These are phyloP conservation scores for Thecaphora thlaspeos DNA, from an alignment of 1,284 basidiomycete genomes.

Conservation along the genomic window DNA sequence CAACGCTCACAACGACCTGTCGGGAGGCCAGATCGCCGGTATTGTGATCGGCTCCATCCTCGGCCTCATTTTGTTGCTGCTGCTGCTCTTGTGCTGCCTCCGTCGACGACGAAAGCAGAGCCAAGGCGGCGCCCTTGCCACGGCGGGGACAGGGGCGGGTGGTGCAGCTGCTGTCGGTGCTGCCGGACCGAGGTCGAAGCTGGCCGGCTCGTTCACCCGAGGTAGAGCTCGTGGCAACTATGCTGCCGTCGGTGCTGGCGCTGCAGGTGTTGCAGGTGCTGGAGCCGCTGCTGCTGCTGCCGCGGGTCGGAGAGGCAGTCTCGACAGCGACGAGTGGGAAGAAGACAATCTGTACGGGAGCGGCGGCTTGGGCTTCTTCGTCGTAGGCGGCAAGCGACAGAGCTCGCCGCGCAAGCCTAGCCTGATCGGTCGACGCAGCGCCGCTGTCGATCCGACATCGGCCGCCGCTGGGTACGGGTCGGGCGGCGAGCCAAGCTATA, in stretches of 20 bases:
- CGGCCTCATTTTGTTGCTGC: constrained; percentile 27
- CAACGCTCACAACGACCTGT: constrained; percentile 12
- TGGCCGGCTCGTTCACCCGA: constrained; percentile 7
- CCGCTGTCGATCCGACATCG: no score
- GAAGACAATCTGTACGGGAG: constrained; percentile 36
- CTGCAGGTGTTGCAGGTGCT: constrained; percentile 13
- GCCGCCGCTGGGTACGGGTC: no score
- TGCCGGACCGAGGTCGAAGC: background rate
- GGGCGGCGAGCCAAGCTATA: constrained; percentile 3
- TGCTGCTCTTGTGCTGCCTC: constrained; percentile 25
- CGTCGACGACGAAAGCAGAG: constrained; percentile 19
- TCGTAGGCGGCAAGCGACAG: constrained; percentile 30
- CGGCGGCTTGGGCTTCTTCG: constrained; percentile 40
- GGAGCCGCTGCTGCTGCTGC: constrained; percentile 12
- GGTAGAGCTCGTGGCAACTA: constrained; percentile 29
- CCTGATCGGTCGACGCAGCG: constrained; percentile 1
- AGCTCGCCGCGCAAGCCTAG: constrained; percentile 15
- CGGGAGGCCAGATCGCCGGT: constrained; percentile 44
- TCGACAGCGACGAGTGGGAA: constrained; percentile 39
- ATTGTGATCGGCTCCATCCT: constrained; percentile 38
- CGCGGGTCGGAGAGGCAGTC: constrained; percentile 12
- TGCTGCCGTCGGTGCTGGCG: constrained; percentile 18
- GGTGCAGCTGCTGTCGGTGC: constrained; percentile 2
- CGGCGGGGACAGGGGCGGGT: constrained; percentile 14
- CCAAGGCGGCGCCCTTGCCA: constrained; percentile 8